Conservation (phyloP, 441 rosid genomes). For the Kokia cookei region DNA sequence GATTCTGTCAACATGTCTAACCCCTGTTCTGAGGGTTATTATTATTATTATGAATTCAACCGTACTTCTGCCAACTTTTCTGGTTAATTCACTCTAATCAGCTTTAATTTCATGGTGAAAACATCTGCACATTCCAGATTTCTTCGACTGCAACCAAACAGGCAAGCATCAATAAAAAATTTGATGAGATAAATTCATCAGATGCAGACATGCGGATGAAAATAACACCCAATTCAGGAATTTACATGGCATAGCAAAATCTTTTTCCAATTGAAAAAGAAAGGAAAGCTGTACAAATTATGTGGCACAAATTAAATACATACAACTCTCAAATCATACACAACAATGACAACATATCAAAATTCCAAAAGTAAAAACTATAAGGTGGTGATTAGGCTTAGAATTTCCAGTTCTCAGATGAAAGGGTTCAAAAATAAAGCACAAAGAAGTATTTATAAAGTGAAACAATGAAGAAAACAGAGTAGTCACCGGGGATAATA, state of each 20-base stretch:
- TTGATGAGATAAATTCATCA: not conserved
- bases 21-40: not conserved
- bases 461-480: not conserved
- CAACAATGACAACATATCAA: not conserved
- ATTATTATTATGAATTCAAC: not conserved
- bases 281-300: constrained; percentile 27
- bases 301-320: not conserved
- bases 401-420: constrained; percentile 14
- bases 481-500: not conserved
- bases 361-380: constrained; percentile 6
- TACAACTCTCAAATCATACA: not conserved
- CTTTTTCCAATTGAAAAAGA: constrained; percentile 14
- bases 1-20: not conserved
- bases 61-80: not conserved
- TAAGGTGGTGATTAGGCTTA: constrained; percentile 6
- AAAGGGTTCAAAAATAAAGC: not conserved
- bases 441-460: not conserved
- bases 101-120: not conserved
- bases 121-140: not conserved
- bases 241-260: constrained; percentile 12
- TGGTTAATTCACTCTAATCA: not conserved
- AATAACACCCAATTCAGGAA: not conserved
- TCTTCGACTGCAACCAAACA: not conserved
- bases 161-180: not conserved
- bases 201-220: not conserved